phyloP scores from a whole-genome alignment of 306 rosid genomes.

The Carpinus viminea region DNA sequence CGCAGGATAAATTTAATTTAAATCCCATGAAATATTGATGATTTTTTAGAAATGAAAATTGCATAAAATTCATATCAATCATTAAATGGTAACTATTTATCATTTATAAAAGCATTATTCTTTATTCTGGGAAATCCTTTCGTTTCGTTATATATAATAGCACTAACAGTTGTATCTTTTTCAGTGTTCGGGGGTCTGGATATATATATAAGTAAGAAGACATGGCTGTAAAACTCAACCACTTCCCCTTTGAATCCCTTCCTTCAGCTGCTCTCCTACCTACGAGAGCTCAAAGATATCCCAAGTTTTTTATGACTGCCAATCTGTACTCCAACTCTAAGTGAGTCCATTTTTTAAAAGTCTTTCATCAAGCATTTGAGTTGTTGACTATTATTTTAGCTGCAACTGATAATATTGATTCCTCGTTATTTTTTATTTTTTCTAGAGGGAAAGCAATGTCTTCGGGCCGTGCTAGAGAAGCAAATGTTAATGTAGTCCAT shows the following conservation, averaged over 20 bases:
- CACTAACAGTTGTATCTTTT: no score
- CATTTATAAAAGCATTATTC: no score
- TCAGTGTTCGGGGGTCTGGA: no score
- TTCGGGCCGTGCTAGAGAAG: slow-evolving; percentile 61
- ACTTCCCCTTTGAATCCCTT: slow-evolving; percentile 40
- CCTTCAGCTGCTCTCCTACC: slow-evolving; percentile 55
- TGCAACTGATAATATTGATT: not conserved
- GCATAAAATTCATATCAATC: no score
- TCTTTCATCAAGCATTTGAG: not conserved
- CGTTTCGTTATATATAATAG: no score
- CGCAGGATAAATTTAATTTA: no score
- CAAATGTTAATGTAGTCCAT: slow-evolving; percentile 67
- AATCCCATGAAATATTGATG: no score
- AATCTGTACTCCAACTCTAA: slow-evolving; percentile 64
- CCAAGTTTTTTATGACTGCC: slow-evolving; percentile 76
- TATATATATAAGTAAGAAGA: not conserved
- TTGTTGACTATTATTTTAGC: no score
- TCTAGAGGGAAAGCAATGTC: slow-evolving; percentile 57
- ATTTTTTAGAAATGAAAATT: no score
- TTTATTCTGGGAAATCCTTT: no score
- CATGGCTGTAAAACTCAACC: slow-evolving; percentile 59
- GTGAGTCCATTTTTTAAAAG: slow-evolving; percentile 29
- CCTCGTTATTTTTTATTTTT: no score
- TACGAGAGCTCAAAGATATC: slow-evolving; percentile 71
- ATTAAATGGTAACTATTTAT: no score